Base-by-base conservation (phyloP, 805 yeast genomes). In the Vanderwaltozyma verrucispora region DNA sequence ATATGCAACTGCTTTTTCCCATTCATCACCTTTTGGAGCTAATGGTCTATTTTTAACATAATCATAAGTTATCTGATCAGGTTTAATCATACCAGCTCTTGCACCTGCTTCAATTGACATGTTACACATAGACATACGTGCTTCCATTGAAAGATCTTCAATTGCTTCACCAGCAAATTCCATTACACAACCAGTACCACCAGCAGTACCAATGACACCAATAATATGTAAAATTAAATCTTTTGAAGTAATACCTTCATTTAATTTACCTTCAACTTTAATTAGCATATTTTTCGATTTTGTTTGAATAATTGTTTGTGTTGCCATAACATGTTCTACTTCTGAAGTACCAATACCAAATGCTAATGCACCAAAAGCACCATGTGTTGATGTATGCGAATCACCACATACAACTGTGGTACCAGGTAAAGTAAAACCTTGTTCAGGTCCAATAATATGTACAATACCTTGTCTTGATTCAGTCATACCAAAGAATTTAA, bases 91-190 rank as follows among this genome's bases (percentile, higher is more conserved):
- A 65, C 98, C 98, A 20, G 98, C 97, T 68, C 98, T 80, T 14
- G 98, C 98, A 67, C 98, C 98, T 42, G 82, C 98, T 68, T 92
- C 98, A 55, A 92, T 89, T 32, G 97, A 80, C 98, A 92, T 92
- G 63, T 92, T 92, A 74, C 98, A 92, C 70, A 92, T 92, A 38
- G 97, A 87, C 98, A 92, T 92, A 66, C 98, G 77, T 10, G 97
- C 96, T 66, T 92, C 98, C 87, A 92, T 86, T 24, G 94, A 75
- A 44, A 92, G 72, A 45, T 72, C 75, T 63, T 82, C 85, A 52
- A 92, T 88, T 40, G 97, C 96, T 49, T 80, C 75, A 62, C 98
- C 98, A 34, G 94, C 92, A 65, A 89, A 92, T 67, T 92, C 98
- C 60, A 92, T 84, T 41, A 92, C 98, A 53, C 77, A 70, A 37